Evolutionary conservation across 208 protist species (phyloP), one percentile per base, ranked within the genome.

Genomic region (Angomonas ambiguus): DNA sequence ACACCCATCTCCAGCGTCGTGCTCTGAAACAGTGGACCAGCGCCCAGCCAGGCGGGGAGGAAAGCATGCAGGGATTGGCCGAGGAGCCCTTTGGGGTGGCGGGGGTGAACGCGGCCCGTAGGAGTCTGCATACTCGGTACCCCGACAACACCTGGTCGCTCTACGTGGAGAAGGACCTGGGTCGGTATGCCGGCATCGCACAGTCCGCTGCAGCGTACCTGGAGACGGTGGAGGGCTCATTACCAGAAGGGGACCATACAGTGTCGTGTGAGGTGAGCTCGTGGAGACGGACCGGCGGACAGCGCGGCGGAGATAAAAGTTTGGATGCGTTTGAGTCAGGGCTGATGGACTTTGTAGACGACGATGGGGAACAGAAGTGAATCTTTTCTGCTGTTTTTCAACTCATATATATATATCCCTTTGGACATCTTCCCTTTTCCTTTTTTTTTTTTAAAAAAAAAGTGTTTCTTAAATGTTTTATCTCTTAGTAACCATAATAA

Each of bases 301-400:
- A 66, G 2, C 66, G 69, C 24, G 65, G 83, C 51, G 65, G 69
- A 10, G 76, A 88, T 48, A 65, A 63, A 2, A 22, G 71, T 6
- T 67, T 88, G 24, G 69, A 84, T n/a, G 67, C 72, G 63, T 88
- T 85, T 74, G 85, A 92, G 65, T 76, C 67, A 28, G 62, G 72
- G 6, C 64, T 92, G n/a, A 20, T 91, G 33, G 48, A 59, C 33
- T 11, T 57, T 41, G 30, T 28, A 32, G n/a, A n/a, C n/a, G n/a
- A n/a, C n/a, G n/a, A n/a, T n/a, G n/a, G n/a, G n/a, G n/a, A n/a
- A n/a, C n/a, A n/a, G n/a, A n/a, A n/a, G n/a, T n/a, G n/a, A n/a
- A n/a, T n/a, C n/a, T n/a, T n/a, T n/a, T n/a, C n/a, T n/a, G n/a
- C n/a, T n/a, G n/a, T n/a, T n/a, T n/a, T n/a, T n/a, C n/a, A n/a